Evolutionary conservation across 768 basidiomycete genomes (phyloP).

Genomic region (Lactifluus subvellereus): DNA sequence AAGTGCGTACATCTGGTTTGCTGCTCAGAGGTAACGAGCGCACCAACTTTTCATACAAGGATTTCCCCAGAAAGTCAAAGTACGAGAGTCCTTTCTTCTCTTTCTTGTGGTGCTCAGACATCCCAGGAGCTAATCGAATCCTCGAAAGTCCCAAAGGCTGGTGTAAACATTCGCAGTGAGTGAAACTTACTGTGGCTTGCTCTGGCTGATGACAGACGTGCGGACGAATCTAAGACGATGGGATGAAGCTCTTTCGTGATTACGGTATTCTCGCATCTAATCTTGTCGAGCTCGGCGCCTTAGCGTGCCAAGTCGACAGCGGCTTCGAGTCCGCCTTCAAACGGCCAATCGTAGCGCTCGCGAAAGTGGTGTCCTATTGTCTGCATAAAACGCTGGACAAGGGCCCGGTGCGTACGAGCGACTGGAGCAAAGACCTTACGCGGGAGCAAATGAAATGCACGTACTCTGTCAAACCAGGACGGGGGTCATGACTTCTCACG

Average conservation of each 20-base stretch:
- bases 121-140: slow-evolving; percentile 43
- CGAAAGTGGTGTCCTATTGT: slow-evolving; percentile 41
- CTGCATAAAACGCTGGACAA: slow-evolving; percentile 37
- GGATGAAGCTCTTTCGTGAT: slow-evolving; percentile 43
- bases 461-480: neutral
- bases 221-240: slow-evolving; percentile 36
- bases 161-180: slow-evolving; percentile 45
- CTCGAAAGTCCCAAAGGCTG: slow-evolving; percentile 38
- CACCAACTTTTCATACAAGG: slow-evolving; percentile 27
- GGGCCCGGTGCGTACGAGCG: slow-evolving; percentile 40
- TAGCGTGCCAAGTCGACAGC: slow-evolving; percentile 39
- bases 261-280: slow-evolving; percentile 38
- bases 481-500: neutral
- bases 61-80: slow-evolving; percentile 41
- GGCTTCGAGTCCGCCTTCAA: slow-evolving; percentile 32
- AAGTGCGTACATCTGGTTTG: slow-evolving; percentile 29
- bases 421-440: slow-evolving; percentile 41
- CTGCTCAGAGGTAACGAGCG: neutral
- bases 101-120: neutral
- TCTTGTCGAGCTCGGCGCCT: slow-evolving; percentile 42
- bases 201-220: neutral
- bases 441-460: slow-evolving; percentile 38
- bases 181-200: neutral
- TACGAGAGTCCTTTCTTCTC: slow-evolving; percentile 21
- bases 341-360: slow-evolving; percentile 40